Base-by-base conservation (phyloP, 1,284 basidiomycete species). In the Ganoderma resinaceum region DNA sequence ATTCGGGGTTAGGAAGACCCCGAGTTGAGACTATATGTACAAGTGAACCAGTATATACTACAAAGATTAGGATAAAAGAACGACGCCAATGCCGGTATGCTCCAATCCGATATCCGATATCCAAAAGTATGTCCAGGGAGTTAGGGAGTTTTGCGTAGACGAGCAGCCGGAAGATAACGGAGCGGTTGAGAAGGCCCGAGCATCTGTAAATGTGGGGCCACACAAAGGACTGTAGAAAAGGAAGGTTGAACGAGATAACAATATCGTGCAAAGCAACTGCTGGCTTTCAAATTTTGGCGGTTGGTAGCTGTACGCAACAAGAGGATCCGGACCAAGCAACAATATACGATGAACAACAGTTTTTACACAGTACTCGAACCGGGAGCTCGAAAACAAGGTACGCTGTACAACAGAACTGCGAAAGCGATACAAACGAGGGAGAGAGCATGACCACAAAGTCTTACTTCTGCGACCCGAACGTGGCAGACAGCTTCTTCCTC, bases 321-420 rank as follows among this genome's bases (percentile, higher is more conserved):
- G 40, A 18, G 16, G 40, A 42, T 18, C 16, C 40, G 40, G 40
- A 42, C 40, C 37, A 5, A 12, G 37, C 11, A 20, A 42, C 40
- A 18, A 42, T 42, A 42, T 18, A 20, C 40, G 20, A 42, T 2
- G 46, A 49, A 49, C 12, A 4, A 8, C 26, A 4, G 18, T 49
- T 49, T 49, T 49, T 12, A 26, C 43, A 49, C 23, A 49, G 20
- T 23, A 12, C 23, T 49, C 52, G 9, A 23, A 55, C 29, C 52
- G 26, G 52, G 26, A 46, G 43, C 43, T 9, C n/a, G 43, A 46
- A 7, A 53, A 29, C 52, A 33, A 29, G 11, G 31, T n/a, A 11
- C 20, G 37, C 35, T 42, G 58, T 60, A 38, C 37, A 38, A 60
- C 37, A 60, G 37, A 60, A 38, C 37, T 60, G 58, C n/a, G 58